Conservation (phyloP, 257 asterid species). For the Penstemon newberryi region DNA sequence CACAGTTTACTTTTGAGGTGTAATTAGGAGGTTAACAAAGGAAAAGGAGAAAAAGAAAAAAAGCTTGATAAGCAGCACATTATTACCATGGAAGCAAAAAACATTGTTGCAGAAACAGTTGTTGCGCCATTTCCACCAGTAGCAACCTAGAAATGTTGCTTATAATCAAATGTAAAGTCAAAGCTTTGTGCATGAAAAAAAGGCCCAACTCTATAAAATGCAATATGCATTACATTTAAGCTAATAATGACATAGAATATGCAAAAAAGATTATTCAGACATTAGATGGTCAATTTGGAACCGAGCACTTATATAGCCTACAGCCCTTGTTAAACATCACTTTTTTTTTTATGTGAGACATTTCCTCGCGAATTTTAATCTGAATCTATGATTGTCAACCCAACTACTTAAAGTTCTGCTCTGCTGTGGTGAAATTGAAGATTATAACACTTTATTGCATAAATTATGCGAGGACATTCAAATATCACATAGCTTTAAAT, state of each 20-base stretch:
- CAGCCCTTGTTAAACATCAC: no score
- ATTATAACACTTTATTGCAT: background rate
- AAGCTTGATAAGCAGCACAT: constrained; percentile 2
- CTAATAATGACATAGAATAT: background rate
- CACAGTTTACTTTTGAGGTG: background rate
- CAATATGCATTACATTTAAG: background rate
- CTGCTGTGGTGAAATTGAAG: background rate
- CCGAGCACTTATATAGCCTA: background rate
- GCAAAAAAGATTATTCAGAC: background rate
- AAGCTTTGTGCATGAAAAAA: constrained; percentile 10
- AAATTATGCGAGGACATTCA: constrained; percentile 18
- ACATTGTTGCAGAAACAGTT: constrained; percentile 95
- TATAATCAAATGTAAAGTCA: constrained; percentile 25
- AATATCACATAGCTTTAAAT: constrained; percentile 16
- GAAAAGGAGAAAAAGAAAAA: background rate
- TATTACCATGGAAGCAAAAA: constrained; percentile 83
- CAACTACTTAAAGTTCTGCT: background rate
- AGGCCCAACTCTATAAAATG: constrained; percentile 3
- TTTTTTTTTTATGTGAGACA: background rate
- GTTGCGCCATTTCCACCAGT: constrained; percentile 87
- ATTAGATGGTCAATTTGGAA: background rate
- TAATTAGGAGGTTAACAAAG: background rate
- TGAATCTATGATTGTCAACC: background rate
- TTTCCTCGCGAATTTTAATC: constrained; percentile 3
- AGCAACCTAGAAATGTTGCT: constrained; percentile 64